phyloP scores from a whole-genome alignment of 257 asterid species.

The Solanum chilense region DNA sequence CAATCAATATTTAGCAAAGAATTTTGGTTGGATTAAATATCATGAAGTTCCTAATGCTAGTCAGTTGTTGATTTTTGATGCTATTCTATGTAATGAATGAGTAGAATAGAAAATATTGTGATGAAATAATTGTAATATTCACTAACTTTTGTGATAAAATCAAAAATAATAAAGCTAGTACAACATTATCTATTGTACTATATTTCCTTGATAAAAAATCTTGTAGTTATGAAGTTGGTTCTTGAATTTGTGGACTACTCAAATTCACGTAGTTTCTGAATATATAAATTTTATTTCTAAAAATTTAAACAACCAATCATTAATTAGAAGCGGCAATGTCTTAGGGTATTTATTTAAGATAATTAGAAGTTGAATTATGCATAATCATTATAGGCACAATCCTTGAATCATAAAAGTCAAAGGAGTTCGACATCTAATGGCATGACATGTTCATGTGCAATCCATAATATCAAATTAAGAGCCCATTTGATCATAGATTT shows the following conservation, averaged over 20 bases:
- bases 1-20: conserved; percentile 28
- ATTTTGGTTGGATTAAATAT: conserved; percentile 57
- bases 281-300: too few species aligned
- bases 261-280: too few species aligned
- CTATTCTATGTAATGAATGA: conserved; percentile 17
- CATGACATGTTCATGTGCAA: not conserved
- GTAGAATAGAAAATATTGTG: not conserved
- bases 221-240: not conserved
- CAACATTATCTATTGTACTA: not conserved
- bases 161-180: not conserved
- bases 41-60: conserved; percentile 62
- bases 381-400: not conserved
- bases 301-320: not conserved
- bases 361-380: not conserved
- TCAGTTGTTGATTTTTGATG: conserved; percentile 35
- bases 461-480: not conserved
- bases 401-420: not conserved
- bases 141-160: not conserved
- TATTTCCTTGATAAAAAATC: not conserved
- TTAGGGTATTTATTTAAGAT: not conserved
- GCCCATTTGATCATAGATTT: too few species aligned
- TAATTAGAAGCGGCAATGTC: not conserved
- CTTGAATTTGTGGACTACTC: too few species aligned
- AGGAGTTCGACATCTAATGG: not conserved
- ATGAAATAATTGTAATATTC: not conserved